Conservation (phyloP, 177 flowering plant genomes). For the Tripterygium wilfordii region DNA sequence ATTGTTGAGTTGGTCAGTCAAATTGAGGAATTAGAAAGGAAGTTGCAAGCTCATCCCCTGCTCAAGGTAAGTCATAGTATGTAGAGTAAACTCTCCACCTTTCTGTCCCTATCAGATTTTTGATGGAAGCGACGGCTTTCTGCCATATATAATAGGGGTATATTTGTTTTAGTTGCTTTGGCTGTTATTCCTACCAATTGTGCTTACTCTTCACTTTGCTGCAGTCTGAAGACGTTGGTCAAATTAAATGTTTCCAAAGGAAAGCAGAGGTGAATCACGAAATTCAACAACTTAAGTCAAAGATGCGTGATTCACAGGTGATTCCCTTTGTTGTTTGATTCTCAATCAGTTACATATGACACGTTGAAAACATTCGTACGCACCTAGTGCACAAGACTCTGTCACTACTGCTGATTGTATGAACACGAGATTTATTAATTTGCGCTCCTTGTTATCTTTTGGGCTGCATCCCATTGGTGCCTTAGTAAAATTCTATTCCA, state of each 20-base stretch:
- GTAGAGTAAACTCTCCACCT: background rate
- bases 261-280: constrained; percentile 96
- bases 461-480: too few species aligned
- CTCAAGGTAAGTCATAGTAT: constrained; percentile 56
- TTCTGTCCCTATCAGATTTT: background rate
- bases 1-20: constrained; percentile 73
- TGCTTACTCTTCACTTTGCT: constrained; percentile 1
- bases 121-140: too few species aligned
- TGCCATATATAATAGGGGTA: background rate
- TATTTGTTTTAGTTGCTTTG: background rate
- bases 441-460: too few species aligned
- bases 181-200: background rate
- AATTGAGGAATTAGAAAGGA: constrained; percentile 78
- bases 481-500: too few species aligned
- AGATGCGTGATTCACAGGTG: constrained; percentile 99
- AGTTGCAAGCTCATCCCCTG: constrained; percentile 68
- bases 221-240: constrained; percentile 76
- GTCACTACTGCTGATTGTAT: too few species aligned
- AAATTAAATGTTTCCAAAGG: constrained; percentile 65
- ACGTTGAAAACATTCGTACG: too few species aligned
- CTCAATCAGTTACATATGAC: too few species aligned
- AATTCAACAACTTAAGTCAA: constrained; percentile 88
- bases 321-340: constrained; percentile 3
- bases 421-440: too few species aligned
- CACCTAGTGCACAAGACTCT: too few species aligned